A percentile compares a stretch with the other conserved stretches of the same genome.
These are phyloP conservation scores for Haematococcus sp. DNA, from an alignment of 139 green algal genomes.

Conservation along the genomic window DNA sequence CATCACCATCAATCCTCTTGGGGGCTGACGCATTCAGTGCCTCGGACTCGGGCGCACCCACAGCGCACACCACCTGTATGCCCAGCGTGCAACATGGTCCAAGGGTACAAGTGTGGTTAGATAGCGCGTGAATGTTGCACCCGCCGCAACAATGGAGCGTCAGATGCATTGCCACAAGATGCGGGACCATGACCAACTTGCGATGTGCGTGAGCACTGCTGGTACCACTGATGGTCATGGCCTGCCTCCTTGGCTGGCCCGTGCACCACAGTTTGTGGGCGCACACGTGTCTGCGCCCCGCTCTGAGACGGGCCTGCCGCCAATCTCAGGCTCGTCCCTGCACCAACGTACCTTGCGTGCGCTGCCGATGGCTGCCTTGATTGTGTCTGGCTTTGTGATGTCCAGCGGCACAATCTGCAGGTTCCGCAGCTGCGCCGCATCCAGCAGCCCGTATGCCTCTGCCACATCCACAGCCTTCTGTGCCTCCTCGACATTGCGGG, in stretches of 20 bases:
- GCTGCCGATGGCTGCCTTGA: constrained; percentile 65
- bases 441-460: constrained; percentile 54
- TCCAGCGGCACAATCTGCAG: constrained; percentile 67
- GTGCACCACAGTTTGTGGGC: no score
- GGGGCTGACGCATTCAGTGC: constrained; percentile 59
- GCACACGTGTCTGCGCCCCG: no score
- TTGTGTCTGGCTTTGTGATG: constrained; percentile 51
- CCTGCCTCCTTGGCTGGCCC: no score
- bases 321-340: neutral
- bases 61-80: constrained; percentile 66
- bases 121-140: no score
- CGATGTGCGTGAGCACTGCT: no score
- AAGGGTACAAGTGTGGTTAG: no score
- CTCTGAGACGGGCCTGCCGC: neutral
- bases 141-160: no score
- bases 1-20: constrained; percentile 72
- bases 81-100: no score
- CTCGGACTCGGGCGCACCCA: constrained; percentile 72
- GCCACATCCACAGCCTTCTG: constrained; percentile 48
- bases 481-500: constrained; percentile 56
- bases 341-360: constrained; percentile 53
- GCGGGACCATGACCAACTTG: no score
- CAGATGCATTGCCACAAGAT: no score
- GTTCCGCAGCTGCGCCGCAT: constrained; percentile 29
- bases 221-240: no score